phyloP scores from a whole-genome alignment of 2,329 filamentous ascomycete genomes.

The Fusarium poae region DNA sequence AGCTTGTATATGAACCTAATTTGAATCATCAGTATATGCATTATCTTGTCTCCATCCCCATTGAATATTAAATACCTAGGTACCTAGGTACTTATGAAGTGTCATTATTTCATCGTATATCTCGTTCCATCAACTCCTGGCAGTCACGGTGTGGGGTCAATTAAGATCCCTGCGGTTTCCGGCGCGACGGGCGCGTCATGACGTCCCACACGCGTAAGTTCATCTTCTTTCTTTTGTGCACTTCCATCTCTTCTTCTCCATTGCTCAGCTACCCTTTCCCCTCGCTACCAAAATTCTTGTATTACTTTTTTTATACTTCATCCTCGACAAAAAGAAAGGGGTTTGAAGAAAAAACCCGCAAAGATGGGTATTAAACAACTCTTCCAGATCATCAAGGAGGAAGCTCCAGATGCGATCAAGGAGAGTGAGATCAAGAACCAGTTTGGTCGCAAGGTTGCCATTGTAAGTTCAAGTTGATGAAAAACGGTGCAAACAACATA shows the following conservation, averaged over 20 bases:
- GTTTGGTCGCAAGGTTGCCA: slow-evolving; percentile 97
- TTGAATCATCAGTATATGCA: not conserved
- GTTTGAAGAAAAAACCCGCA: slow-evolving; percentile 29
- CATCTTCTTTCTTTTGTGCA: slow-evolving; percentile 31
- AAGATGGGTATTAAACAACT: slow-evolving; percentile 78
- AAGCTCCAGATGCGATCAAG: slow-evolving; percentile 95
- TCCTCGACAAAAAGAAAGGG: not conserved
- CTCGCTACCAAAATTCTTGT: not conserved
- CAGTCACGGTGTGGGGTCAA: slow-evolving; percentile 47
- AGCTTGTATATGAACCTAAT: not conserved
- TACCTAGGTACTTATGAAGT: not conserved
- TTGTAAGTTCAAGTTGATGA: slow-evolving; percentile 70
- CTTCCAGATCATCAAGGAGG: slow-evolving; percentile 86
- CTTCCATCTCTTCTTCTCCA: slow-evolving; percentile 12
- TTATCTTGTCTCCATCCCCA: not conserved
- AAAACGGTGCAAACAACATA: not conserved
- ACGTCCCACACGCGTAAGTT: slow-evolving; percentile 45
- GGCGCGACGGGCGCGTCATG: slow-evolving; percentile 51
- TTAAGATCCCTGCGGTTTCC: slow-evolving; percentile 49
- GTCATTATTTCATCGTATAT: not conserved
- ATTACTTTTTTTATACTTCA: not conserved
- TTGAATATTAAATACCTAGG: not conserved
- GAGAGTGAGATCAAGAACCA: slow-evolving; percentile 99
- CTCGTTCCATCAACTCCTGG: not conserved
- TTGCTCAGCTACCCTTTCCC: slow-evolving; percentile 1